Base-by-base conservation (phyloP, 2,329 filamentous ascomycete genomes). In the Diaporthe sp. region DNA sequence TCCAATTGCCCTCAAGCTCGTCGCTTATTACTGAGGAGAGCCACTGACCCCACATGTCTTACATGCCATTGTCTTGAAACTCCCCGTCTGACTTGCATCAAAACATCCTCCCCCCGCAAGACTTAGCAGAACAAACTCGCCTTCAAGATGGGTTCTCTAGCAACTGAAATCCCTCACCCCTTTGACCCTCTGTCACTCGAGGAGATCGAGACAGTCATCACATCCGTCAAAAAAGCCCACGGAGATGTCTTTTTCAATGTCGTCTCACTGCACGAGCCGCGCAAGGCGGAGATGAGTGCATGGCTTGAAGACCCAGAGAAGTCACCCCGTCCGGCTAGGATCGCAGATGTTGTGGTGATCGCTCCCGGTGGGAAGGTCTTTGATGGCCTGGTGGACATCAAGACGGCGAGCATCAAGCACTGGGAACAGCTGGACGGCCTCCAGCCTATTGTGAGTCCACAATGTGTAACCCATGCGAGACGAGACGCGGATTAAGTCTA, bases 311-410 rank as follows among this genome's bases (percentile, higher is more conserved):
- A 91, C 74, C 91, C 93, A 0, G 84, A 90, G 28, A 88, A 86
- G 13, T 85, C 87, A 0, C 88, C 91, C 1, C 87, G 91, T 58
- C 95, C 95, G 15, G 83, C 88, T 45, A 90, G 95, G 80, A 86
- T 95, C 9, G 95, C 95, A 12, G 95, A 98, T 82, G 89, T 97
- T 0, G 94, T 97, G 5, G 94, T 92, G 30, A 96, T 98, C 82
- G 93, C 91, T 1, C 90, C 91, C 3, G 93, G 92, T 8, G 94
- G 94, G 78, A 94, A 93, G 81, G 92, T 97, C 0, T 96, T 92
- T 77, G 95, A 98, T 83, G 95, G 94, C 0, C 85, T 96, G 64
- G 93, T 98, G 4, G 92, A 97, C 81, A 83, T 98, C 72, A 86
- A 89, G 28, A 86, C 91, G 60, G 87, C 86, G 71, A 92, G 90